Conservation (phyloP, 805 yeast species). For the Candida yuanshanica region DNA sequence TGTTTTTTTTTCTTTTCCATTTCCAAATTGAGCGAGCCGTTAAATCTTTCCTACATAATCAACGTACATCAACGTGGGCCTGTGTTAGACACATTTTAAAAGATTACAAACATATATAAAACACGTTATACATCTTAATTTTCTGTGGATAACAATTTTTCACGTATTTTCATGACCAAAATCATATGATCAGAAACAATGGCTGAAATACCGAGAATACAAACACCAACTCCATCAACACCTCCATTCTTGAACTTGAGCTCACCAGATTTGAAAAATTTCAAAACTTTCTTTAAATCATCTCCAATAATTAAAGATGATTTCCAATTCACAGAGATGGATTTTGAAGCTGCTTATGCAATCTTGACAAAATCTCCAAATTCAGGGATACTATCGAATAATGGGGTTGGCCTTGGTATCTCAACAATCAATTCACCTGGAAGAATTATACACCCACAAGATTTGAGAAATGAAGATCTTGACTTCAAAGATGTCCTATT, state of each 20-base stretch:
- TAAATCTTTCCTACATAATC: not conserved
- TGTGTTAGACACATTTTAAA: not conserved
- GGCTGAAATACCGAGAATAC: conserved; percentile 3
- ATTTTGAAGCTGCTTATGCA: conserved; percentile 25
- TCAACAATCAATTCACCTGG: conserved; percentile 3
- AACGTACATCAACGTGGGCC: not conserved
- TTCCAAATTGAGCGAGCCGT: no score
- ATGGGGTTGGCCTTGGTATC: no score
- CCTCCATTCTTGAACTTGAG: conserved; percentile 9
- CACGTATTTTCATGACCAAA: no score
- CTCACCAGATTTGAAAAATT: conserved; percentile 1
- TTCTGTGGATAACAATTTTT: no score
- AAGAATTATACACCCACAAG: conserved; percentile 1
- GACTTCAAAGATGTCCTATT: conserved; percentile 11
- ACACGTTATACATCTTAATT: no score
- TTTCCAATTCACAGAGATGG: conserved; percentile 18
- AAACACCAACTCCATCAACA: conserved; percentile 10
- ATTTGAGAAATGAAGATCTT: not conserved
- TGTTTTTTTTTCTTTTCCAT: no score
- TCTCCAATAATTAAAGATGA: conserved; percentile 3
- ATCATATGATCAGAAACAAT: not conserved
- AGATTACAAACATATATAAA: no score
- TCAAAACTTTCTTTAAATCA: conserved; percentile 2
- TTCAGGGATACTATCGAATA: no score
- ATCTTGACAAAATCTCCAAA: conserved; percentile 21